Evolutionary conservation across 176 grass and related monocot genomes (phyloP).

Genomic region (Bothriochloa decipiens): DNA sequence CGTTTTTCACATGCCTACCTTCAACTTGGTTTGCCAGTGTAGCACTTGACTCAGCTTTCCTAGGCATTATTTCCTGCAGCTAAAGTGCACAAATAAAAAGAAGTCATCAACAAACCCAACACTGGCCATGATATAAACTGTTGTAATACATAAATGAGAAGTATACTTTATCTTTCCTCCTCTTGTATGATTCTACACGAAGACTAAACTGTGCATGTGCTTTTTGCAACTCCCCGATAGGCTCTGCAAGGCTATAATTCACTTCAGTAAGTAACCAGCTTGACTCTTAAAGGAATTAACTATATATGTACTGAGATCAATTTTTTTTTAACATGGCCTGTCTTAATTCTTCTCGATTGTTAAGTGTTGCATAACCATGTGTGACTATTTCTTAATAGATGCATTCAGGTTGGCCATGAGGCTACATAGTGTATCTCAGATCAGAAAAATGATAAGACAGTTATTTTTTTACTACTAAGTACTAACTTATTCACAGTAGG

Average conservation of each 20-base stretch:
- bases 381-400: background rate
- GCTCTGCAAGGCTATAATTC: slow-evolving; percentile 80
- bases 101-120: slow-evolving; percentile 17
- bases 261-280: slow-evolving; percentile 33
- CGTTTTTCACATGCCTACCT: slow-evolving; percentile 27
- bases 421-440: background rate
- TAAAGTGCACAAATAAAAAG: slow-evolving; percentile 37
- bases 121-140: background rate
- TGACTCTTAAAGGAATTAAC: background rate
- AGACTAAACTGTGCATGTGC: slow-evolving; percentile 71
- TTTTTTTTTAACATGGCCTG: background rate
- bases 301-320: background rate
- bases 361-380: background rate
- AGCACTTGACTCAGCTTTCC: slow-evolving; percentile 37
- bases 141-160: slow-evolving; percentile 17
- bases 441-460: background rate
- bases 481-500: background rate
- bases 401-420: background rate
- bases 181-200: slow-evolving; percentile 65
- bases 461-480: background rate
- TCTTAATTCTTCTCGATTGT: background rate
- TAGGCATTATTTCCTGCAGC: slow-evolving; percentile 52
- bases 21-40: slow-evolving; percentile 43
- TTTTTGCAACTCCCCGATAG: slow-evolving; percentile 77
- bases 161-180: slow-evolving; percentile 74